Evolutionary conservation across 352 stramenopile species (phyloP), one percentile per base, ranked within the genome.

Genomic region (Phytopythium aichiense): DNA sequence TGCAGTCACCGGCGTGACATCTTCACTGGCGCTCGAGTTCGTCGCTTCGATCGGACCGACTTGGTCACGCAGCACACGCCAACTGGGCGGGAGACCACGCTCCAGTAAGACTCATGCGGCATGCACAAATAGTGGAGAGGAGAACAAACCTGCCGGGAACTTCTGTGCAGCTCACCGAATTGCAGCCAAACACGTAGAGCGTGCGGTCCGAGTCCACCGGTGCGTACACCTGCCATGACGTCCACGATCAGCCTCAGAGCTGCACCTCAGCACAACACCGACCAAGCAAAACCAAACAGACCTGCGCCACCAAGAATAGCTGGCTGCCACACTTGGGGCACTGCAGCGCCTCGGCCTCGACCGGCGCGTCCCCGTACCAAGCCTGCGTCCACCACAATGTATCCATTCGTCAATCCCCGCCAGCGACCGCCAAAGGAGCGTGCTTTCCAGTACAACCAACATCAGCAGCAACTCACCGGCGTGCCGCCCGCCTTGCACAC

Each of bases 131-230:
- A 51, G 22, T 16, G 46, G 6, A 20, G 15, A 35, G 1, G 53
- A 2, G 15, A 4, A 0, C 42, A 28, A 70, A 82, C 74, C 74
- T 88, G 4, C 82, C 79, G 12, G 76, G 49, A 0, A 65, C 73
- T 52, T 91, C 71, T 0, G 74, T 87, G 62, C 86, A 95, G 1
- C 77, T 74, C n/a, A 80, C 67, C 7, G 86, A 85, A 61, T 95
- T 95, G 74, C 86, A 95, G 12, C 86, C 86, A 62, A 95, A 95
- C 5, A 93, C 72, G 48, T 95, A 95, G 13, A 95, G 67, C 53
- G 86, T 90, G 33, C 86, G 78, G 49, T 91, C 75, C 7, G 66
- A 68, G 20, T 91, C 81, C 20, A 92, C 81, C 9, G 86, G 84
- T 50, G 86, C 84, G 42, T 93, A 95, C 51, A 94, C 76, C 77